phyloP scores from a whole-genome alignment of 768 basidiomycete species.

The Artomyces pyxidatus region DNA sequence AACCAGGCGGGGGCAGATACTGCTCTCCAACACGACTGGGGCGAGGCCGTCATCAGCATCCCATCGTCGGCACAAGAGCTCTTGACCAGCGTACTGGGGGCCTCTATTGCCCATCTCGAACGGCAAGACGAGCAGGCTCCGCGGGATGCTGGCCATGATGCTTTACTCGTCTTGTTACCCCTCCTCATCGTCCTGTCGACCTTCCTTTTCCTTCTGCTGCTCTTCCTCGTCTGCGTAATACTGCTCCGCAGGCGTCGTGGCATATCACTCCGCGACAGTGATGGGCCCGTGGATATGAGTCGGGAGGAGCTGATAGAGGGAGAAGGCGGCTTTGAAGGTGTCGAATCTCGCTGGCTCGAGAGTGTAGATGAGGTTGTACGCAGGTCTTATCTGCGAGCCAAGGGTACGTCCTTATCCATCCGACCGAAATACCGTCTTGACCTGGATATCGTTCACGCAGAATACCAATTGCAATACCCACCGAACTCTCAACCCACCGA shows the following conservation, averaged over 20 bases:
- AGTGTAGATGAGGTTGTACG: constrained; percentile 55
- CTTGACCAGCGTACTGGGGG: not conserved
- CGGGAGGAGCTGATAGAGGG: constrained; percentile 84
- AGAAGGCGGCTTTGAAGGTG: constrained; percentile 88
- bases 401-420: constrained; percentile 49
- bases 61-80: not conserved
- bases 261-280: constrained; percentile 74
- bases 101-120: constrained; percentile 2
- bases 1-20: not conserved
- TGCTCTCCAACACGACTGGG: not conserved
- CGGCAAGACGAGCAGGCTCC: constrained; percentile 7
- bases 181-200: constrained; percentile 90
- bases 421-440: constrained; percentile 3
- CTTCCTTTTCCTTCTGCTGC: constrained; percentile 84
- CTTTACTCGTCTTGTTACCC: constrained; percentile 83
- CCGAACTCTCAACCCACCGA: constrained; percentile 97
- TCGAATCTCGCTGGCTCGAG: constrained; percentile 94
- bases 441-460: constrained; percentile 30
- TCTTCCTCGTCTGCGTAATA: constrained; percentile 87
- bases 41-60: not conserved
- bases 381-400: constrained; percentile 74
- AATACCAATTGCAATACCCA: constrained; percentile 79
- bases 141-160: constrained; percentile 37
- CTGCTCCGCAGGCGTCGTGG: constrained; percentile 71
- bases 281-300: constrained; percentile 91